Evolutionary conservation across 2,329 filamentous ascomycete species (phyloP).

Genomic region (Aspergillus sp.): DNA sequence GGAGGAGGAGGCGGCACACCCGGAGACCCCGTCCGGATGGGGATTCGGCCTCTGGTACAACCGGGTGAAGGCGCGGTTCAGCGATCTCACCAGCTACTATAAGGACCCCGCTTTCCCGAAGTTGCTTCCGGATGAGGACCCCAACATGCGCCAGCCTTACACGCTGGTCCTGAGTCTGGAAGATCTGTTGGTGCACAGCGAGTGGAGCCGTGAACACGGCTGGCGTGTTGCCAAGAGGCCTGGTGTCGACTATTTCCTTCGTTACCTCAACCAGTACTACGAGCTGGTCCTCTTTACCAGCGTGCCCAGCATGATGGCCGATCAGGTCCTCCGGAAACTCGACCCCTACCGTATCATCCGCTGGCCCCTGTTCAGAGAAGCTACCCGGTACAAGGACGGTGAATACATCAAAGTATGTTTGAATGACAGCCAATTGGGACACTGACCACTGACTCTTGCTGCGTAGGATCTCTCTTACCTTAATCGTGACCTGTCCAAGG

Average conservation of each 20-base stretch:
- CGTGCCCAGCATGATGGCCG: slow-evolving; percentile 77
- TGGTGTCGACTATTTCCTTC: slow-evolving; percentile 93
- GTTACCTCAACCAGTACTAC: slow-evolving; percentile 96
- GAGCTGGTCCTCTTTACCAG: slow-evolving; percentile 95
- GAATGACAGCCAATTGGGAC: neutral
- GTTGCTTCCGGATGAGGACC: slow-evolving; percentile 71
- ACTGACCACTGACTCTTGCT: neutral
- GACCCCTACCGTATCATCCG: slow-evolving; percentile 94
- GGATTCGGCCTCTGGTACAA: slow-evolving; percentile 71
- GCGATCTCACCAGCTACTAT: slow-evolving; percentile 82
- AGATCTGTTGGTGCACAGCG: slow-evolving; percentile 89
- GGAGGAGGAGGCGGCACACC: slow-evolving; percentile 67
- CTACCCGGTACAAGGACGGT: slow-evolving; percentile 94
- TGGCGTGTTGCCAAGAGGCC: slow-evolving; percentile 95
- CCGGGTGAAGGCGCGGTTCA: slow-evolving; percentile 71
- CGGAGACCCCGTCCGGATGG: slow-evolving; percentile 79
- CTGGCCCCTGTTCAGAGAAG: slow-evolving; percentile 92
- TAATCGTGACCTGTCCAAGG: slow-evolving; percentile 92
- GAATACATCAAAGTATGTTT: slow-evolving; percentile 84
- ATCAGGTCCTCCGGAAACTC: slow-evolving; percentile 86
- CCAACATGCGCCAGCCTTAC: slow-evolving; percentile 78
- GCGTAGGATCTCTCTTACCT: slow-evolving; percentile 89
- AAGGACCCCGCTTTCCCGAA: slow-evolving; percentile 94
- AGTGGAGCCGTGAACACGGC: slow-evolving; percentile 90
- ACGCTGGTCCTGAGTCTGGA: slow-evolving; percentile 91